Conservation (phyloP, 2,329 filamentous ascomycete species). For the Diaporthe sp. region DNA sequence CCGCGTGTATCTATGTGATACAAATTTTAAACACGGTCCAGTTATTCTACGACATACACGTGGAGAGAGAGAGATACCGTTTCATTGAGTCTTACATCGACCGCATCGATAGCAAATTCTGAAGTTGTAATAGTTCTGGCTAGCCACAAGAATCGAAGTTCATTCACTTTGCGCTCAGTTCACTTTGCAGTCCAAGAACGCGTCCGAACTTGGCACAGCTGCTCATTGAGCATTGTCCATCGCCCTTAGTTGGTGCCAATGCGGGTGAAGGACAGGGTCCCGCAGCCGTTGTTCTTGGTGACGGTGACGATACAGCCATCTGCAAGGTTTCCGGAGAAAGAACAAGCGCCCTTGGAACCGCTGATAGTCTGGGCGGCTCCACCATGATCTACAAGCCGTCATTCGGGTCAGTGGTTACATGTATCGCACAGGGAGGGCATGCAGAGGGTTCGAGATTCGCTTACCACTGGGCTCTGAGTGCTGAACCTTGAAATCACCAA, state of each 20-base stretch:
- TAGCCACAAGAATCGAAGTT: background rate
- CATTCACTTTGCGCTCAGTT: background rate
- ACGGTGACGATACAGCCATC: background rate
- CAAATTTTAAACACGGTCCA: background rate
- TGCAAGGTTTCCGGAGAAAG: conserved; percentile 12
- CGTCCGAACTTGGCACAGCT: background rate
- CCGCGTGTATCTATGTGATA: too few relatives aligned
- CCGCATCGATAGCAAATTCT: background rate
- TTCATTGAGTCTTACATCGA: too few relatives aligned
- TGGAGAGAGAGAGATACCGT: background rate
- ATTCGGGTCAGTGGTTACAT: background rate
- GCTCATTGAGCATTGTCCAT: background rate
- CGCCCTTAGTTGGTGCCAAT: conserved; percentile 1
- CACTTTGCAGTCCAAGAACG: background rate
- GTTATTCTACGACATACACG: too few relatives aligned
- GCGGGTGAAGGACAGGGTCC: background rate
- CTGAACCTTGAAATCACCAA: conserved; percentile 1
- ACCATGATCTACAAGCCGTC: background rate
- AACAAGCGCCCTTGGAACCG: conserved; percentile 1
- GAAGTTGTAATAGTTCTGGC: background rate
- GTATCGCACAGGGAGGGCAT: rapidly evolving
- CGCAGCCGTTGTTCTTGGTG: background rate
- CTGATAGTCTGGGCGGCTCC: conserved; percentile 9
- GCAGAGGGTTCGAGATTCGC: background rate
- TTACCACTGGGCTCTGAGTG: background rate